phyloP scores from a whole-genome alignment of 352 stramenopile genomes.

The Phytophthora pinifolia region DNA sequence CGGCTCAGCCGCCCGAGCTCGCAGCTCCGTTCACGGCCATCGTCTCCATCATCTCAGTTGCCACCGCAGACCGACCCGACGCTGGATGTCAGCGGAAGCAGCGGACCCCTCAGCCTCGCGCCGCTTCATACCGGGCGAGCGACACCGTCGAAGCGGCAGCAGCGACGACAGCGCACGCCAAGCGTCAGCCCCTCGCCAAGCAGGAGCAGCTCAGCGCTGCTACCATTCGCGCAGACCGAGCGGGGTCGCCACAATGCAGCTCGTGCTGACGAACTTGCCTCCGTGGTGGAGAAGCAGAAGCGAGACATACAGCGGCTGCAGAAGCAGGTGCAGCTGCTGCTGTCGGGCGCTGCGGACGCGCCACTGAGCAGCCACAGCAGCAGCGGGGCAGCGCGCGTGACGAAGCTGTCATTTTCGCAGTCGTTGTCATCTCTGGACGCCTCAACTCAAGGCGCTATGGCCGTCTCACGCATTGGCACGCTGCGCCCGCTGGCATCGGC shows the following conservation, averaged over 20 bases:
- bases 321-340: conserved; percentile 60
- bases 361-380: conserved; percentile 10
- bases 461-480: conserved; percentile 25
- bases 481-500: conserved; percentile 27
- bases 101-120: conserved; percentile 19
- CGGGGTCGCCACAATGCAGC: conserved; percentile 20
- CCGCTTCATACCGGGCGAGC: conserved; percentile 28
- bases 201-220: conserved; percentile 15
- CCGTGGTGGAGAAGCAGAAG: conserved; percentile 56
- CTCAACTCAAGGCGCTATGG: conserved; percentile 4
- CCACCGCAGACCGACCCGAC: conserved; percentile 20
- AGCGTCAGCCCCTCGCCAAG: conserved; percentile 16
- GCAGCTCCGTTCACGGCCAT: conserved; percentile 22
- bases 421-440: conserved; percentile 7
- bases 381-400: conserved; percentile 1
- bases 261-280: conserved; percentile 45
- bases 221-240: conserved; percentile 59
- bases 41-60: conserved; percentile 14
- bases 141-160: conserved; percentile 29
- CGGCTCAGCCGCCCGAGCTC: conserved; percentile 38
- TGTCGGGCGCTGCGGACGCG: conserved; percentile 39
- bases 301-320: conserved; percentile 72
- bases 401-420: conserved; percentile 12
- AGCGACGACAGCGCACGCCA: conserved; percentile 22
- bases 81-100: conserved; percentile 22